Evolutionary conservation across 768 basidiomycete species (phyloP).

Genomic region (Collybia sp.): DNA sequence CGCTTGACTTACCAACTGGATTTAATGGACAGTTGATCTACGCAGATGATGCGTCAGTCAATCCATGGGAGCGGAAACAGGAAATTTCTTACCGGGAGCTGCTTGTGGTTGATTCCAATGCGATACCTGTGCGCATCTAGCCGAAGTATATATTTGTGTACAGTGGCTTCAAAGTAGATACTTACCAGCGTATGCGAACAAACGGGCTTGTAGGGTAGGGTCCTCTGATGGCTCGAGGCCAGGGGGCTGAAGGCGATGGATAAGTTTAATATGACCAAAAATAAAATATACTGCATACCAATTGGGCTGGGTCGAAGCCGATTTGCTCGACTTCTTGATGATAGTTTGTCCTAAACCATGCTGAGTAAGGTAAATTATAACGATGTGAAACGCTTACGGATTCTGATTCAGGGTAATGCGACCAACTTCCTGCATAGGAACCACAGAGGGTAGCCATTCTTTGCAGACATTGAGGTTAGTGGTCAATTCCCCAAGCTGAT

Average conservation of each 20-base stretch:
- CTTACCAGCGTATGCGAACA: constrained; percentile 52
- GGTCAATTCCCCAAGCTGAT: not conserved
- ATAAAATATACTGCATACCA: constrained; percentile 23
- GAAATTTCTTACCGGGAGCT: constrained; percentile 21
- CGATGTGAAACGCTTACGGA: constrained; percentile 16
- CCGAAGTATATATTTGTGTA: not conserved
- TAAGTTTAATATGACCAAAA: not conserved
- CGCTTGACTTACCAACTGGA: constrained; percentile 25
- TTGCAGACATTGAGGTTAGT: constrained; percentile 1
- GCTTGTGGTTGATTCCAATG: constrained; percentile 30
- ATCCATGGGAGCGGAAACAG: not conserved
- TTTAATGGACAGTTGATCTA: constrained; percentile 31
- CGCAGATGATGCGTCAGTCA: not conserved
- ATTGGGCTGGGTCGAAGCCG: constrained; percentile 46
- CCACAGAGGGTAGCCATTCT: constrained; percentile 31
- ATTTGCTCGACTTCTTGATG: constrained; percentile 36
- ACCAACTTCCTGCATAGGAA: constrained; percentile 29
- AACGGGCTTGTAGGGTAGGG: constrained; percentile 52
- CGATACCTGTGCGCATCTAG: constrained; percentile 35
- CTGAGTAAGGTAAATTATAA: not conserved
- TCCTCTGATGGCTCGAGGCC: constrained; percentile 48
- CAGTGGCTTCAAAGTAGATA: not conserved
- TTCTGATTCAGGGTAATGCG: constrained; percentile 33
- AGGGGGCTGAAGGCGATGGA: constrained; percentile 5
- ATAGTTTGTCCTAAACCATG: constrained; percentile 7